Base-by-base conservation (phyloP, 176 grass and related monocot genomes). In the Carex pumila region DNA sequence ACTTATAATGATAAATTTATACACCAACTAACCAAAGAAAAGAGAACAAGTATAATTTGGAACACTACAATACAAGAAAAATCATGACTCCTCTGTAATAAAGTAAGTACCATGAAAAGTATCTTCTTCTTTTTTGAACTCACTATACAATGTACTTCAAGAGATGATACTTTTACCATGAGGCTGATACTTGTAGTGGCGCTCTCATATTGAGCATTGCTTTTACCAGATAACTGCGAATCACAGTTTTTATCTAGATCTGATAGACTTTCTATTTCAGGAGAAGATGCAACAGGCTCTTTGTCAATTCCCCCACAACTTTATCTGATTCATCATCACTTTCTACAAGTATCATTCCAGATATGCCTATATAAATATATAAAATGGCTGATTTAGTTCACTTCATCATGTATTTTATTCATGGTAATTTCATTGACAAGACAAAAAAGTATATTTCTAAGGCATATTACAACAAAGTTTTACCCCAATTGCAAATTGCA, bases 251-350 rank as follows among this genome's bases (percentile, higher is more conserved):
- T 82, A 67, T 65, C 59, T 15, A 82, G 47, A 54, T 65, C 60
- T 15, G 39, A 82, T 14, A 65, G 31, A 66, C 12, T 82, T 30
- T 64, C 39, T 50, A 65, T 65, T 41, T 82, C 60, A 82, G 41
- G 39, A 31, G 34, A 82, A 52, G 62, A 82, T 49, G 6, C 61
- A 32, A 25, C 49, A 37, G 15, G 7, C 5, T 53, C 37, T 47
- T 50, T 49, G 17, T 32, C n/a, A 66, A 47, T 29, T 53, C 14
- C 8, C 19, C 17, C 7, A 32, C 10, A 59, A 7, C 7, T 61
- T 41, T 54, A 15, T 76, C 72, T 13, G 22, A 76, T 76, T 82
- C 80, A 34, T 64, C 80, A 49, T 82, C 80, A 30, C 60, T 82
- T 15, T 82, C 61, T 15, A 82, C 60, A 66, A 82, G 80, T 54